Conservation (phyloP, 768 basidiomycete species). For the Tylopilus felleus region DNA sequence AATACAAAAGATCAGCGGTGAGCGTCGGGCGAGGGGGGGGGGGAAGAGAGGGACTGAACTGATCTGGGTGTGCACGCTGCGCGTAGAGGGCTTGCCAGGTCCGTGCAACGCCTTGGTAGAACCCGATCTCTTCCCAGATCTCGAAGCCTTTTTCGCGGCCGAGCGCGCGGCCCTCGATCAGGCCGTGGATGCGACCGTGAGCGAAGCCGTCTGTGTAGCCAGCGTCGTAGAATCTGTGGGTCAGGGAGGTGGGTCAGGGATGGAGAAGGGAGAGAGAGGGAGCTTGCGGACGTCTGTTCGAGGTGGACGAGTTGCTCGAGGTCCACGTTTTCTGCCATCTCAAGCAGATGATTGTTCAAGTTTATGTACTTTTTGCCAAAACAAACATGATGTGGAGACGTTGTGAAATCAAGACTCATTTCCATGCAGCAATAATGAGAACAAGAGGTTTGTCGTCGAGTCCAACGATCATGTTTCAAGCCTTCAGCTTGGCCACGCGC, state of each 20-base stretch:
- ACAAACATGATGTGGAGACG: too few species aligned
- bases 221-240: constrained; percentile 67
- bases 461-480: not conserved
- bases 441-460: not conserved
- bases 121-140: constrained; percentile 97
- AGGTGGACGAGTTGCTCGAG: constrained; percentile 58
- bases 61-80: constrained; percentile 25
- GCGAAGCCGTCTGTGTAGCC: constrained; percentile 77
- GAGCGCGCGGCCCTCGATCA: constrained; percentile 86
- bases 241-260: not conserved
- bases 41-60: constrained; percentile 8
- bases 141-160: constrained; percentile 91
- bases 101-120: constrained; percentile 80
- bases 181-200: constrained; percentile 86
- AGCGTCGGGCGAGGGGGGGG: not conserved
- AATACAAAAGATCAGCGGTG: too few species aligned
- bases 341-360: too few species aligned
- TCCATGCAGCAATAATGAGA: not conserved
- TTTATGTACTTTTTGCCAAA: too few species aligned
- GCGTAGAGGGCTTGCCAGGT: constrained; percentile 60
- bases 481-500: constrained; percentile 8
- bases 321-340: constrained; percentile 39
- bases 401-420: too few species aligned
- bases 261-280: not conserved
- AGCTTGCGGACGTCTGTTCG: constrained; percentile 53